Evolutionary conservation across 768 basidiomycete genomes (phyloP), one percentile per base, ranked within the genome.

Genomic region (Suillus weaverae): DNA sequence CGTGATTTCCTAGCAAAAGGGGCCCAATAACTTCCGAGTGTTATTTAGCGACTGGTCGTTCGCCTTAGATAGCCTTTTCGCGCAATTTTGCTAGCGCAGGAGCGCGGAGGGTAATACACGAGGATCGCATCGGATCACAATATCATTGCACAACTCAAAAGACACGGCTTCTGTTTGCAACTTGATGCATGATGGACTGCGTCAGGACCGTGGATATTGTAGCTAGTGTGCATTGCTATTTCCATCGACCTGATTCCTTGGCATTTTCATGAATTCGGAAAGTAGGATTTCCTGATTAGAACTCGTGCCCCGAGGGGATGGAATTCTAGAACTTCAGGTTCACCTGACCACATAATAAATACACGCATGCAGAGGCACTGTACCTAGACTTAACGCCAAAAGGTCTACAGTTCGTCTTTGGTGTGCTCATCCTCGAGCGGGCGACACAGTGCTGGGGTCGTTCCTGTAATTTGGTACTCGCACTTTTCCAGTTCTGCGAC

Each of bases 401-500:
- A 41, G 38, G 39, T 9, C 64, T 77, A 76, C 60, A 76, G 60
- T 48, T 76, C 76, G 30, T 74, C 75, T 43, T 71, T 77, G 41
- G 43, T 75, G 55, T 68, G 70, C 39, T 68, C 70, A 30, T 79
- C 76, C n/a, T 77, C 80, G 43, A 77, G 70, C 2, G 75, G 70
- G 35, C 86, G 74, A 74, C 95, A 98, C 62, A 97, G 76, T 2
- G 95, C 94, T 13, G 95, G 95, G 0, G 87, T 86, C 41, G 93
- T 95, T 30, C 85, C 95, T 11, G 87, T 92, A 71, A 95, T 85
- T 72, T 89, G 87, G 71, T 98, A 98, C 76, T 96, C 94, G 79
- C 97, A 99, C 80, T 98, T 98, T 78, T 99, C 95, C 22, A 96
- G 84, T 78, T 99, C 97, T 53, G 84, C 83, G 5, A 98, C 87